Base-by-base conservation (phyloP, 73 alveolate genomes). In the Durusdinium trenchii region DNA sequence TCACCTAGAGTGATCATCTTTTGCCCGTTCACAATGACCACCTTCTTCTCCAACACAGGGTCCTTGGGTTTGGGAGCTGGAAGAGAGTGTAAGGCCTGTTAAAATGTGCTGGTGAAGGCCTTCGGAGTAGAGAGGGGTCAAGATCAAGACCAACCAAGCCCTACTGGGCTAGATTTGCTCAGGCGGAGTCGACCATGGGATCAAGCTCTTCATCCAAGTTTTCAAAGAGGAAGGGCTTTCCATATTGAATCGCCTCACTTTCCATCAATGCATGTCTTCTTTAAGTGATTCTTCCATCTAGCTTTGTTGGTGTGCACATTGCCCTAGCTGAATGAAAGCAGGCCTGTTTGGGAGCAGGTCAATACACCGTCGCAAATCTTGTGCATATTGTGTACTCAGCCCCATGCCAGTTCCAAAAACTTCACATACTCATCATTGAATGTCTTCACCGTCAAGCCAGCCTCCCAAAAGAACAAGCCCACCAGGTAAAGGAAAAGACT, bases 11-110 rank as follows among this genome's bases (percentile, higher is more conserved):
- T 99, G 75, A 99, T 99, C 94, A 99, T 98, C 99, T 98, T 99
- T 73, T 99, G 99, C 48, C 99, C 99, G 32, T 99, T 99, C 98
- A 99, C 99, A 48, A 99, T 99, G 38, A 99, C 99, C 94, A 99
- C 99, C 99, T 99, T 99, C 99, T 99, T 99, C 99, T 99, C 99
- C 57, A 99, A 99, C 40, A 99, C 99, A n/a, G 99, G 99, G 87
- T 99, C 99, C 95, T 99, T 99, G 99, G 99, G 99, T 40, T 35
- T 0, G 50, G 40, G 69, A 60, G 18, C 18, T 60, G n/a, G 30
- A 23, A 60, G 73, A 23, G 30, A 23, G 30, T 60, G 30, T 23
- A 60, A 1, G 18, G 73, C 73, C 73, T 60, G 73, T 23, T 23
- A 57, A 12, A 6, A 36, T 38, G 84, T 32, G n/a, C 51, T 40